Conservation (phyloP, 2,329 filamentous ascomycete genomes). For the Colletotrichum phormii region DNA sequence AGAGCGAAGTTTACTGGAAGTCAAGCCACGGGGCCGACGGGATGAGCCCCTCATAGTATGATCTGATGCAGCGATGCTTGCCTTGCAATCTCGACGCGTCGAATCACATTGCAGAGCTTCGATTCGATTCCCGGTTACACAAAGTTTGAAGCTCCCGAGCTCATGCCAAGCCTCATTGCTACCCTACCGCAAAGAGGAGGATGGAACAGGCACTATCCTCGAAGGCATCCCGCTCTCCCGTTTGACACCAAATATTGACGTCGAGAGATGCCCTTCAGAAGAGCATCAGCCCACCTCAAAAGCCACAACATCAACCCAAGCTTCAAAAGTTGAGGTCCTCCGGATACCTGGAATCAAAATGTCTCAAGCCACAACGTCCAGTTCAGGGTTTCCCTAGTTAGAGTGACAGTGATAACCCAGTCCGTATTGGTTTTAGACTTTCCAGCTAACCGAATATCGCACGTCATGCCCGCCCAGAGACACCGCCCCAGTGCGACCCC, state of each 20-base stretch:
- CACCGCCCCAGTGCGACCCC: not conserved
- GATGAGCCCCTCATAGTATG: not conserved
- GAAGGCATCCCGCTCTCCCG: not conserved
- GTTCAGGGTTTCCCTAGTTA: not conserved
- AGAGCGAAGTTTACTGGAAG: not conserved
- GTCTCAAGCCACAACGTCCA: conserved; percentile 20
- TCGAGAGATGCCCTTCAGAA: not conserved
- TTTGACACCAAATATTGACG: not conserved
- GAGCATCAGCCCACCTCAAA: not conserved
- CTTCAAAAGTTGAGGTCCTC: not conserved
- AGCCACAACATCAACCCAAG: too few relatives aligned
- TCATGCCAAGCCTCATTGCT: not conserved
- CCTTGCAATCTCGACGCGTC: not conserved
- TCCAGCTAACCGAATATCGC: conserved; percentile 5
- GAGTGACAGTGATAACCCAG: not conserved
- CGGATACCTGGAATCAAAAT: conserved; percentile 25
- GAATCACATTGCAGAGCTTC: not conserved
- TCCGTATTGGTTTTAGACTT: not conserved
- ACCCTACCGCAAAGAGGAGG: not conserved
- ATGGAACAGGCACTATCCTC: not conserved
- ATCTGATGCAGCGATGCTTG: not conserved
- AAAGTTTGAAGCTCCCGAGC: not conserved
- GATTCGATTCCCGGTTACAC: not conserved
- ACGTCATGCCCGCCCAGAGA: conserved; percentile 23
- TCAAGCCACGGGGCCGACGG: not conserved